These are phyloP conservation scores for Cladosporium oxysporum DNA, from an alignment of 2,329 filamentous ascomycete species.

Conservation along the genomic window DNA sequence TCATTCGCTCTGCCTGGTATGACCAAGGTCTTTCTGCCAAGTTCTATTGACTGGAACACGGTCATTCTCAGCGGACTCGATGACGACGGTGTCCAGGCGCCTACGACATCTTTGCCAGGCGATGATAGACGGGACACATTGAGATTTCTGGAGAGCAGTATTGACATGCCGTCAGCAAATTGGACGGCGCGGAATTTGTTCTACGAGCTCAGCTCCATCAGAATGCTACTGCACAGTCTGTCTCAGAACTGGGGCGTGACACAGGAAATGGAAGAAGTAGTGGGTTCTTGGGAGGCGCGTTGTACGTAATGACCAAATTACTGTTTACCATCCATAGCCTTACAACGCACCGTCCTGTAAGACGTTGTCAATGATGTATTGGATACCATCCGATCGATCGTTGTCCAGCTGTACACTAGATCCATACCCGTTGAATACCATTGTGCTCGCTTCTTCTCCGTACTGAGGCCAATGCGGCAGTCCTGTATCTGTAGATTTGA, in stretches of 20 bases:
- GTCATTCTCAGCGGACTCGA: background rate
- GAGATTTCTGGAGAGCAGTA: background rate
- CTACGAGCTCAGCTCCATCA: constrained; percentile 4
- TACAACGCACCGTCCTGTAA: background rate
- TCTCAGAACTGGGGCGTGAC: constrained; percentile 7
- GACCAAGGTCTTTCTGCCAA: background rate
- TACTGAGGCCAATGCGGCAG: background rate
- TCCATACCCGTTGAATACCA: constrained; percentile 1
- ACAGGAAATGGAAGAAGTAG: constrained; percentile 8
- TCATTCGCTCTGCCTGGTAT: background rate
- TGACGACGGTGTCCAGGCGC: background rate
- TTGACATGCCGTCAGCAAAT: background rate
- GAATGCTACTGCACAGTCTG: background rate
- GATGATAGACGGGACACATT: background rate
- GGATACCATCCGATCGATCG: background rate
- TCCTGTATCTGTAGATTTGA: background rate
- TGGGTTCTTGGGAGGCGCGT: constrained; percentile 4
- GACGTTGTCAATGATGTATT: constrained; percentile 4
- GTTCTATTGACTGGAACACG: background rate
- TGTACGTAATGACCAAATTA: background rate
- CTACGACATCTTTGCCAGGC: background rate
- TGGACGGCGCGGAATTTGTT: background rate
- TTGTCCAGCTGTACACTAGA: background rate
- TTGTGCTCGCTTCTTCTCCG: background rate
- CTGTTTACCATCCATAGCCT: background rate